Percentiles rank a stretch among this genome's conserved stretches.
Evolutionary conservation across 2,329 filamentous ascomycete species (phyloP).

Genomic region (Colletotrichum australisinense): DNA sequence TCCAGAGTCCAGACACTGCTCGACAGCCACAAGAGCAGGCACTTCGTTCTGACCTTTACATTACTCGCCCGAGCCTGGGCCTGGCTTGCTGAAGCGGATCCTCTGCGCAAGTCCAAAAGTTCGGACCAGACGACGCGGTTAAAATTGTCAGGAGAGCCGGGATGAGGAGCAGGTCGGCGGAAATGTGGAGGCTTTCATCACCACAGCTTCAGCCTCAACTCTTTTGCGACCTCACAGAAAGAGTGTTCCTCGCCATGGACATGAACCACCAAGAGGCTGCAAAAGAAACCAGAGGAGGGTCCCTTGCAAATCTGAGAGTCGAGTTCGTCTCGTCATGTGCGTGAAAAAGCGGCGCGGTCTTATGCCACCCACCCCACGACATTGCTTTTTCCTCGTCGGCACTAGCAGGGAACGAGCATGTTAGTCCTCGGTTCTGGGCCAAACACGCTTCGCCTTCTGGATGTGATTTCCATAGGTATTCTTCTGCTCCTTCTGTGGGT

Average conservation of each 20-base stretch:
- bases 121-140: not conserved
- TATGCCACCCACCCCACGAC: slow-evolving; percentile 16
- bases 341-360: slow-evolving; percentile 20
- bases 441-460: slow-evolving; percentile 7
- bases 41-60: not conserved
- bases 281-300: slow-evolving; percentile 15
- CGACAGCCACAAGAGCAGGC: not conserved
- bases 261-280: not conserved
- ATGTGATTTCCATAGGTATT: not conserved
- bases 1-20: slow-evolving; percentile 9
- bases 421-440: slow-evolving; percentile 24
- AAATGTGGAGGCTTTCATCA: slow-evolving; percentile 12
- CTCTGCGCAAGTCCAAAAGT: not conserved
- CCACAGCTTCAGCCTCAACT: slow-evolving; percentile 32
- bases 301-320: not conserved
- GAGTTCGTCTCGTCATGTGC: slow-evolving; percentile 16
- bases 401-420: slow-evolving; percentile 29
- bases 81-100: not conserved
- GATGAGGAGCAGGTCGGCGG: not conserved
- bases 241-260: not conserved
- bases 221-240: slow-evolving; percentile 21
- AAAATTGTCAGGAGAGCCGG: slow-evolving; percentile 1
- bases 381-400: slow-evolving; percentile 30
- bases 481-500: not conserved
- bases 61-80: not conserved